These are phyloP conservation scores for Rhodotorula sp. DNA, from an alignment of 1,284 basidiomycete species.

Conservation along the genomic window DNA sequence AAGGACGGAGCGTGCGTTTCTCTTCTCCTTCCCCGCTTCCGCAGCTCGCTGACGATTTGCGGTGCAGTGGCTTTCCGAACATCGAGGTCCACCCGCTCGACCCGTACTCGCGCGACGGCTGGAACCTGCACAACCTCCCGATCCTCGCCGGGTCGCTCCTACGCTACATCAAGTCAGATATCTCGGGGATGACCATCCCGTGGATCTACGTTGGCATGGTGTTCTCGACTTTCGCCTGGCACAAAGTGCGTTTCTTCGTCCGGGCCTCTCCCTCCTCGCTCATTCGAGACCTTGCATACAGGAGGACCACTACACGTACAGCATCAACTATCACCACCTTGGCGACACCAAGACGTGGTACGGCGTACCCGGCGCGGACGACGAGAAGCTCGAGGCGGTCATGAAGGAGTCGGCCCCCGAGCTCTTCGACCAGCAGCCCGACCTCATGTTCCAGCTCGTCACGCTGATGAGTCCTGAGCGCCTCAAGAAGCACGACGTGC, in stretches of 20 bases:
- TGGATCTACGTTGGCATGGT: slow-evolving; percentile 99
- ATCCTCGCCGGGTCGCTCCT: slow-evolving; percentile 47
- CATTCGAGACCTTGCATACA: not conserved
- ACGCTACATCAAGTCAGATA: slow-evolving; percentile 93
- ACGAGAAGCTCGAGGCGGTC: slow-evolving; percentile 93
- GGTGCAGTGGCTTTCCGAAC: slow-evolving; percentile 84
- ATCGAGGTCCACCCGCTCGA: slow-evolving; percentile 87
- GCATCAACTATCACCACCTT: slow-evolving; percentile 65
- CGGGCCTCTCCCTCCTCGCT: not conserved
- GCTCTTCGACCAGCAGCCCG: slow-evolving; percentile 96
- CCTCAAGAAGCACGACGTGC: slow-evolving; percentile 83
- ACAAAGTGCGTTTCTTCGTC: slow-evolving; percentile 59
- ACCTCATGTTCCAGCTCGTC: slow-evolving; percentile 94
- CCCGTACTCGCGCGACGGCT: slow-evolving; percentile 83
- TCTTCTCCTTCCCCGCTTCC: not conserved
- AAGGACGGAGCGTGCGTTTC: slow-evolving; percentile 82
- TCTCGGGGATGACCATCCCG: slow-evolving; percentile 99
- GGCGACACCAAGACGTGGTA: slow-evolving; percentile 99
- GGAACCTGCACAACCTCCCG: slow-evolving; percentile 94
- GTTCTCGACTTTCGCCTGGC: slow-evolving; percentile 99
- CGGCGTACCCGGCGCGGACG: slow-evolving; percentile 89
- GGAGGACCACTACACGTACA: slow-evolving; percentile 94
- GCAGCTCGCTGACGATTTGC: not conserved
- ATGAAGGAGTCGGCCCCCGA: slow-evolving; percentile 95
- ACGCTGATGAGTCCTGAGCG: slow-evolving; percentile 96